A percentile compares a stretch with the other conserved stretches of the same genome.
These are phyloP conservation scores for Selaginella moellendorffii DNA, from an alignment of 75 land plant genomes.

Conservation along the genomic window DNA sequence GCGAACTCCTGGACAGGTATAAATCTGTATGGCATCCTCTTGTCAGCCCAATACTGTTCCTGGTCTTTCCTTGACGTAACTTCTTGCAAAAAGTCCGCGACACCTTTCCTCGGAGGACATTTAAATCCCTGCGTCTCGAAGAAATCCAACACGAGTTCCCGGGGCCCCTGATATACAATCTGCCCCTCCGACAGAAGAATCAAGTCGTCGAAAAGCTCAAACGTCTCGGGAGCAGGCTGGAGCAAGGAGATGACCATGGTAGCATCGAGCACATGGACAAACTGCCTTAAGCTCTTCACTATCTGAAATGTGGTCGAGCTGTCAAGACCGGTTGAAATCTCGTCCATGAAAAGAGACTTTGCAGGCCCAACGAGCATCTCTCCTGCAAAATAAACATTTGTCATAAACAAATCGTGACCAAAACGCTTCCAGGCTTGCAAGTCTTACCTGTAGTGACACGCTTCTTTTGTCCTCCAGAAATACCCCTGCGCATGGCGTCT, in stretches of 20 bases:
- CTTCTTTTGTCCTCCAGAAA: slow-evolving; percentile 29
- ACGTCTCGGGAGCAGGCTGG: slow-evolving; percentile 33
- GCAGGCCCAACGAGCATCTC: slow-evolving; percentile 34
- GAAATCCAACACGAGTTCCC: slow-evolving; percentile 20
- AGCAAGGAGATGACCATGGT: slow-evolving; percentile 29
- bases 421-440: too few species aligned
- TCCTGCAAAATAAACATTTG: slow-evolving; percentile 15
- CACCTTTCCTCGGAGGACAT: slow-evolving; percentile 39
- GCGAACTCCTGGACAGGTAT: slow-evolving; percentile 52
- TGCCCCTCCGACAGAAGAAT: slow-evolving; percentile 25
- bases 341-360: slow-evolving; percentile 29
- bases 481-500: slow-evolving; percentile 26
- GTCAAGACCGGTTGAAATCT: slow-evolving; percentile 33
- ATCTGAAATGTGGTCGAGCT: slow-evolving; percentile 32
- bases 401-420: neutral
- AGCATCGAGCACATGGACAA: slow-evolving; percentile 26
- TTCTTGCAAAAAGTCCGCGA: slow-evolving; percentile 54
- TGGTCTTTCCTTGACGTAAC: slow-evolving; percentile 79
- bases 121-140: slow-evolving; percentile 31
- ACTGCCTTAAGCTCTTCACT: slow-evolving; percentile 21
- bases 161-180: slow-evolving; percentile 25
- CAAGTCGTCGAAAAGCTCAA: slow-evolving; percentile 29
- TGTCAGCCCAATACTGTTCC: slow-evolving; percentile 69
- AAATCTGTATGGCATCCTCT: slow-evolving; percentile 34
- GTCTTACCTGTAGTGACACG: slow-evolving; percentile 23